These are phyloP conservation scores for Theobroma cacao DNA, from an alignment of 345 rosid species.

Conservation along the genomic window DNA sequence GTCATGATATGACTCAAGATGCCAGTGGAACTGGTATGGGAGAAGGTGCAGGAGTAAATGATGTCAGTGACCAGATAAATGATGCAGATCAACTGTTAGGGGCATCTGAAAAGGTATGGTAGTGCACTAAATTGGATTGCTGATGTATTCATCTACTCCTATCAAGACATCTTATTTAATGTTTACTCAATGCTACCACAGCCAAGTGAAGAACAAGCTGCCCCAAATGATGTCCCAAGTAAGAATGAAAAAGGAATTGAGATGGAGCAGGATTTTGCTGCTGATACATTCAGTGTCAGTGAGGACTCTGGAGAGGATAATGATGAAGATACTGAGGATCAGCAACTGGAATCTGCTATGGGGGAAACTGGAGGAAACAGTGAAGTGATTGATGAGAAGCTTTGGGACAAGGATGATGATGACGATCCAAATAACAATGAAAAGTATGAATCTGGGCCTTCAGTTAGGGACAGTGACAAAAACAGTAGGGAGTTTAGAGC, in stretches of 20 bases:
- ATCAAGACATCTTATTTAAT: neutral
- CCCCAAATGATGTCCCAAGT: constrained; percentile 45
- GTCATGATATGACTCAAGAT: constrained; percentile 40
- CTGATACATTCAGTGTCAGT: constrained; percentile 67
- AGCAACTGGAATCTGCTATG: constrained; percentile 67
- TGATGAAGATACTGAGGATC: constrained; percentile 57
- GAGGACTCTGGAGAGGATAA: constrained; percentile 69
- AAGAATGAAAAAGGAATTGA: constrained; percentile 83
- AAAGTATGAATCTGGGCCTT: constrained; percentile 75
- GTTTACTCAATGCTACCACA: constrained; percentile 27
- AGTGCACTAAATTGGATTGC: constrained; percentile 8
- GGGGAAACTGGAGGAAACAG: constrained; percentile 74
- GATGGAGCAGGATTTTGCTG: constrained; percentile 80
- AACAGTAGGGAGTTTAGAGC: constrained; percentile 73
- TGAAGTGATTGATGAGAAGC: constrained; percentile 76
- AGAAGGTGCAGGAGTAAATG: constrained; percentile 75
- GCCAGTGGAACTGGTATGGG: constrained; percentile 94
- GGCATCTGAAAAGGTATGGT: constrained; percentile 56
- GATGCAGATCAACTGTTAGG: constrained; percentile 91
- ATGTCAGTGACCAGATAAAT: constrained; percentile 85
- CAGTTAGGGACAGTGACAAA: constrained; percentile 54
- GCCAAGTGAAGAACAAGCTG: constrained; percentile 67
- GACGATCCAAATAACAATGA: constrained; percentile 50
- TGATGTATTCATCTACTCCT: neutral
- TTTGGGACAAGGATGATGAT: constrained; percentile 63